Percentiles rank a stretch among this genome's conserved stretches.
These are phyloP conservation scores for Flaveria linearis DNA, from an alignment of 129 eudicot genomes.

Conservation along the genomic window DNA sequence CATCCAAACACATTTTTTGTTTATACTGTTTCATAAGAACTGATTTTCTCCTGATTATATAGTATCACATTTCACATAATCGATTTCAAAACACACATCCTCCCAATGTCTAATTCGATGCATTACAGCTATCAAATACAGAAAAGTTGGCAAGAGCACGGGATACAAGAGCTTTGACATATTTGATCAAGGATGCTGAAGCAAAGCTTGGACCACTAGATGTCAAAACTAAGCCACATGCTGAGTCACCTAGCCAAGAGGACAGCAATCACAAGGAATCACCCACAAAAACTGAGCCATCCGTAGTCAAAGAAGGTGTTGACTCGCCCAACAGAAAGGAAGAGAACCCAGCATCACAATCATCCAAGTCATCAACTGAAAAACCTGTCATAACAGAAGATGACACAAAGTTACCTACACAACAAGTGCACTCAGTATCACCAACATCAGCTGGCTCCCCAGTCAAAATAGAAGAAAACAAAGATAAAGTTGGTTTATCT, in stretches of 20 bases:
- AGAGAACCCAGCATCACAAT: constrained; percentile 14
- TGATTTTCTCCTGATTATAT: too few relatives aligned
- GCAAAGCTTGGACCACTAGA: constrained; percentile 65
- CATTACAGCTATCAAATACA: constrained; percentile 50
- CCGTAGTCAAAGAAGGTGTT: constrained; percentile 22
- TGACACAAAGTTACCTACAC: constrained; percentile 15
- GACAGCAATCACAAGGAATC: constrained; percentile 26
- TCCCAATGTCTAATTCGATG: background rate
- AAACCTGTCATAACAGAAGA: constrained; percentile 16
- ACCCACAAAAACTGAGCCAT: constrained; percentile 29
- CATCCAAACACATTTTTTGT: too few relatives aligned
- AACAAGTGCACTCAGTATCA: background rate
- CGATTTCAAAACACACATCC: background rate
- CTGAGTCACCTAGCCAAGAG: constrained; percentile 17
- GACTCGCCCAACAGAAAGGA: constrained; percentile 26
- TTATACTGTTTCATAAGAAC: too few relatives aligned
- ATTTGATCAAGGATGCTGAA: constrained; percentile 63
- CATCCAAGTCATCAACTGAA: constrained; percentile 14
- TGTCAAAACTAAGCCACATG: constrained; percentile 29
- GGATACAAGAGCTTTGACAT: constrained; percentile 61
- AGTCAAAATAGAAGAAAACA: too few relatives aligned
- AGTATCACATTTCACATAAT: too few relatives aligned
- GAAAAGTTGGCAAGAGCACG: constrained; percentile 64
- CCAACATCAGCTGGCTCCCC: background rate
- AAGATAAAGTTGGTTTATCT: background rate